These are phyloP conservation scores for Cladosporium velox DNA, from an alignment of 2,329 filamentous ascomycete genomes.

Conservation along the genomic window DNA sequence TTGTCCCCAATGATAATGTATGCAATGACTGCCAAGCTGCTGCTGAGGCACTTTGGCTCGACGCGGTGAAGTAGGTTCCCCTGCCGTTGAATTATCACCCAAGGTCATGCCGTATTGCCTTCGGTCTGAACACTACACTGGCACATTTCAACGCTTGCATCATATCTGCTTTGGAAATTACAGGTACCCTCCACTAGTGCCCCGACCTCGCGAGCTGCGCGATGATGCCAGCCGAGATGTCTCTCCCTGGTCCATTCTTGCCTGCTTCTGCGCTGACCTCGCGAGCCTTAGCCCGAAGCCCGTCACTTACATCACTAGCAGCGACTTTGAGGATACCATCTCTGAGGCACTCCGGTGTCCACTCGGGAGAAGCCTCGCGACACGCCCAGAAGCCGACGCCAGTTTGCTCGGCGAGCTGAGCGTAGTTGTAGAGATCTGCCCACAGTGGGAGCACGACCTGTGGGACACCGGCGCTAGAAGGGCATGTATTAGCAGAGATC, in stretches of 20 bases:
- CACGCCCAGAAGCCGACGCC: slow-evolving; percentile 15
- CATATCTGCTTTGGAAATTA: not conserved
- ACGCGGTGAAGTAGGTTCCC: not conserved
- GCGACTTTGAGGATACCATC: slow-evolving; percentile 7
- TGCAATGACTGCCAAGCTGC: not conserved
- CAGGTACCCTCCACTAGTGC: not conserved
- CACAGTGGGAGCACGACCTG: slow-evolving; percentile 13
- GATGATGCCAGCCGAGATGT: not conserved
- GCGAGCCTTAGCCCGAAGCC: not conserved
- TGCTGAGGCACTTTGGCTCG: not conserved
- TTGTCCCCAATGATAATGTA: not conserved
- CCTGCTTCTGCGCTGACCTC: slow-evolving; percentile 6
- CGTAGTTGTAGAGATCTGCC: slow-evolving; percentile 16
- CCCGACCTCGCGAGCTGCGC: slow-evolving; percentile 5
- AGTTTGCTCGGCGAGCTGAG: slow-evolving; percentile 13
- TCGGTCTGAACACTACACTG: not conserved
- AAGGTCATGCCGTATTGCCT: not conserved
- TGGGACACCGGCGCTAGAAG: slow-evolving; percentile 11
- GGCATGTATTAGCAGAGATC: not conserved
- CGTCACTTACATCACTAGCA: not conserved
- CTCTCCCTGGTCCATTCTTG: slow-evolving; percentile 1
- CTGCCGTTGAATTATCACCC: not conserved
- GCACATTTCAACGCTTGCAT: not conserved
- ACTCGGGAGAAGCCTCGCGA: slow-evolving; percentile 14
- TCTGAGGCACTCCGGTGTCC: slow-evolving; percentile 10